phyloP scores from a whole-genome alignment of 805 yeast genomes.

The Nakazawaea sp. region DNA sequence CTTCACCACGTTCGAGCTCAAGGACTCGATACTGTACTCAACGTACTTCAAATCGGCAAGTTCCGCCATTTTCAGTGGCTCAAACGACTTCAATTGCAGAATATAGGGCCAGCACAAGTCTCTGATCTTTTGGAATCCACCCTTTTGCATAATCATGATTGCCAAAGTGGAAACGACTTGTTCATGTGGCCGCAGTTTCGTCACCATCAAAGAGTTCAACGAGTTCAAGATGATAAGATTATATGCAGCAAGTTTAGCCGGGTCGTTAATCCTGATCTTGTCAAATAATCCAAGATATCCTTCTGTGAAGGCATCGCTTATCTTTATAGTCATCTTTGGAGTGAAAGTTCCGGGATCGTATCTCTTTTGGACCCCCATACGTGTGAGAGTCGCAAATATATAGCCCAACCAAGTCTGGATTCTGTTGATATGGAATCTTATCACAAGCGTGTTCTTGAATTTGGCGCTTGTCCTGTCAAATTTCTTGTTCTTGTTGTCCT shows the following conservation, averaged over 20 bases:
- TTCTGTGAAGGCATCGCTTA: constrained; percentile 19
- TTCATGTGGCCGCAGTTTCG: constrained; percentile 3
- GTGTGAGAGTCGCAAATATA: constrained; percentile 22
- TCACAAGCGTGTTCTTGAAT: constrained; percentile 53
- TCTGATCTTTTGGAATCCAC: constrained; percentile 12
- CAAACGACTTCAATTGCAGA: constrained; percentile 16
- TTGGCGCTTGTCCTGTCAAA: constrained; percentile 46
- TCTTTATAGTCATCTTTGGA: constrained; percentile 20
- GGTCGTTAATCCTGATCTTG: constrained; percentile 15
- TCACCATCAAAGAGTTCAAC: constrained; percentile 31
- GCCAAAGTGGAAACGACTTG: constrained; percentile 10
- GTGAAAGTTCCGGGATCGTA: constrained; percentile 30
- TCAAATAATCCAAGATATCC: constrained; percentile 13
- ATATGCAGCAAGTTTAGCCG: constrained; percentile 18
- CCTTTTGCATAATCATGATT: constrained; percentile 11
- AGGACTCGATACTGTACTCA: constrained; percentile 29
- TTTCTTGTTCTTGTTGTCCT: constrained; percentile 22
- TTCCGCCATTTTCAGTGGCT: constrained; percentile 19
- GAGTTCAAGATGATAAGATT: constrained; percentile 18
- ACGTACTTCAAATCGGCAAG: constrained; percentile 29
- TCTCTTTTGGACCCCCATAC: constrained; percentile 29
- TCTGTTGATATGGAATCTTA: constrained; percentile 43
- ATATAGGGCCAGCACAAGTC: constrained; percentile 16
- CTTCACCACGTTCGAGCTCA: constrained; percentile 31
- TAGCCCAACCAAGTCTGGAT: constrained; percentile 35